A percentile compares a stretch with the other conserved stretches of the same genome.
phyloP scores from a whole-genome alignment of 1,284 basidiomycete species.

The Apiotrichum siamense region DNA sequence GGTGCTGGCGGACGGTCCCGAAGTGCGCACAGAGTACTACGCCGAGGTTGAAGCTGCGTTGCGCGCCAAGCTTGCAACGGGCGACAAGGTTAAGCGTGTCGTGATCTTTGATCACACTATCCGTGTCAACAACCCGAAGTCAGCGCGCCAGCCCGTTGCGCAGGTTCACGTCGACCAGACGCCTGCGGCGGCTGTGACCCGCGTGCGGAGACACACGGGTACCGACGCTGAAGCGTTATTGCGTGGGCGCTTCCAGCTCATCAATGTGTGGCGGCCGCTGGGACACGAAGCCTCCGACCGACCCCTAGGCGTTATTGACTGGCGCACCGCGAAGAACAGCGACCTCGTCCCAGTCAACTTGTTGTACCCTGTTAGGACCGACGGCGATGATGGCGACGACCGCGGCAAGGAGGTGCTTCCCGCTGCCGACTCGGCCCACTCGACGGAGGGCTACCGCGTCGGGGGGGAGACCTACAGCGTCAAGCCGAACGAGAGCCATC shows the following conservation, averaged over 20 bases:
- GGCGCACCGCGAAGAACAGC: slow-evolving; percentile 5
- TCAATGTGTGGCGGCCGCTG: slow-evolving; percentile 21
- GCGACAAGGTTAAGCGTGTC: slow-evolving; percentile 5
- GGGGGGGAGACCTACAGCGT: slow-evolving; percentile 19
- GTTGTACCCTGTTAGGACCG: slow-evolving; percentile 10
- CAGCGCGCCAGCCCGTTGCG: slow-evolving; percentile 15
- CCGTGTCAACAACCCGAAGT: slow-evolving; percentile 10
- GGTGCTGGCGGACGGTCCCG: slow-evolving; percentile 8
- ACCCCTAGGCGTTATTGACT: slow-evolving; percentile 17
- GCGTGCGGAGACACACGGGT: slow-evolving; percentile 14
- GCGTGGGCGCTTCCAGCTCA: slow-evolving; percentile 17
- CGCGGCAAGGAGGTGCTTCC: slow-evolving; percentile 14
- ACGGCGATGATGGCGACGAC: slow-evolving; percentile 14
- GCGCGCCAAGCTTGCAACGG: slow-evolving; percentile 10
- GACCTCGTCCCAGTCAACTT: slow-evolving; percentile 15
- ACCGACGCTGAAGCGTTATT: slow-evolving; percentile 14
- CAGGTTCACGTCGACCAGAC: slow-evolving; percentile 21
- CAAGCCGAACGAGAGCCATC: slow-evolving; percentile 8
- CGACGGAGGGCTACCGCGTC: slow-evolving; percentile 11
- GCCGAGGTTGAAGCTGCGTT: slow-evolving; percentile 12
- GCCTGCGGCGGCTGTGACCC: slow-evolving; percentile 7
- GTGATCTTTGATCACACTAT: slow-evolving; percentile 20
- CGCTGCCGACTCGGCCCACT: background rate
- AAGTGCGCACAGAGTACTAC: slow-evolving; percentile 11
- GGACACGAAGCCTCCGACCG: slow-evolving; percentile 9